Evolutionary conservation across 805 yeast species (phyloP).

Genomic region (Brettanomyces anomalus): DNA sequence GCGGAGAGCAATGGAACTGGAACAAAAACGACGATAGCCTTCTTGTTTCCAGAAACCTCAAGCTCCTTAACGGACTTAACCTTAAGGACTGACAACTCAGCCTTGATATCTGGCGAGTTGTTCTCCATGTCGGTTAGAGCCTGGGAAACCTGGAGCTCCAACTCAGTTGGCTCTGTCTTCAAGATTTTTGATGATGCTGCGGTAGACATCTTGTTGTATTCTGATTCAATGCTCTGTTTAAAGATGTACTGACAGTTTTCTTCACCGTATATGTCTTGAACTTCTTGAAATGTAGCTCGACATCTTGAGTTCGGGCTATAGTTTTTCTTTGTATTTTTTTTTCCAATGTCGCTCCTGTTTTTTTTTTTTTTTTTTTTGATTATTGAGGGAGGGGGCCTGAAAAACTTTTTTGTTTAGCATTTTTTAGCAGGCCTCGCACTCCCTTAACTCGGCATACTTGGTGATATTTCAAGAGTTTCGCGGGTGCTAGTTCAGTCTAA

Average conservation of each 20-base stretch:
- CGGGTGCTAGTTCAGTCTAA: no score
- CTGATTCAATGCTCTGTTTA: not conserved
- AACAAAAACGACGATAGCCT: conserved; percentile 95
- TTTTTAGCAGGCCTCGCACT: no score
- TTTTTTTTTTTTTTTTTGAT: no score
- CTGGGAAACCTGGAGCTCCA: conserved; percentile 99
- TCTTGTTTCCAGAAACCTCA: conserved; percentile 97
- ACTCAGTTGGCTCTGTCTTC: conserved; percentile 92
- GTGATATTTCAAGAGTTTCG: no score
- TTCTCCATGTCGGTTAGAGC: conserved; percentile 94
- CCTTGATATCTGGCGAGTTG: conserved; percentile 91
- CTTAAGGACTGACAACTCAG: conserved; percentile 97
- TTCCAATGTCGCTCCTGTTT: no score
- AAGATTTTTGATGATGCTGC: conserved; percentile 86
- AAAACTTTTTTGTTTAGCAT: no score
- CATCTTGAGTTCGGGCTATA: no score
- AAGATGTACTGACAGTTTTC: not conserved
- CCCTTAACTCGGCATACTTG: no score
- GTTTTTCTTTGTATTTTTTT: no score
- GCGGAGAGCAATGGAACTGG: conserved; percentile 90
- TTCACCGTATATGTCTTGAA: no score
- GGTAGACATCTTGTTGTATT: conserved; percentile 50
- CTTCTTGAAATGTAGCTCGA: no score
- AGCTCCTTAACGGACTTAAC: conserved; percentile 98
- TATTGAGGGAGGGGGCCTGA: no score